Evolutionary conservation across 768 basidiomycete species (phyloP).

Genomic region (Phylloporus rhodoxanthus): DNA sequence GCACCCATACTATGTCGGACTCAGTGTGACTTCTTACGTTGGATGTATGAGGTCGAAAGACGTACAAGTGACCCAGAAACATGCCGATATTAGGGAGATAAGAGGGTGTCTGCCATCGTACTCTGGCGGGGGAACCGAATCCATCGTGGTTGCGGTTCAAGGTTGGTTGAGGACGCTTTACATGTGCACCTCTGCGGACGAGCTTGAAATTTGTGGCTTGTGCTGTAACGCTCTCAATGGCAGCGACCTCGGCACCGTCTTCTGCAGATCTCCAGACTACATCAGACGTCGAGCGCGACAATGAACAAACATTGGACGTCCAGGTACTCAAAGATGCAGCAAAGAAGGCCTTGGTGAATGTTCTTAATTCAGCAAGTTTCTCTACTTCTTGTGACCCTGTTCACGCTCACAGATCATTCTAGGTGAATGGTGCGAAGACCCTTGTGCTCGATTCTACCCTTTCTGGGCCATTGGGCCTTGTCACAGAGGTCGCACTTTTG

Average conservation of each 20-base stretch:
- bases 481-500: conserved; percentile 89
- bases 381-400: neutral
- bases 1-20: conserved; percentile 59
- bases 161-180: conserved; percentile 1
- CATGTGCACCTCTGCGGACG: conserved; percentile 5
- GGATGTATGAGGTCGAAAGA: conserved; percentile 17
- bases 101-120: conserved; percentile 57
- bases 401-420: conserved; percentile 8
- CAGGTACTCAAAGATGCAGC: conserved; percentile 71
- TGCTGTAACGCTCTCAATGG: conserved; percentile 20
- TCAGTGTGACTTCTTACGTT: conserved; percentile 1
- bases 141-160: conserved; percentile 24
- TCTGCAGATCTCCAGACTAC: conserved; percentile 34
- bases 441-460: conserved; percentile 86
- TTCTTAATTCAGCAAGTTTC: conserved; percentile 66
- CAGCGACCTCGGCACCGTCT: conserved; percentile 25
- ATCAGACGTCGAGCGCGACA: conserved; percentile 30
- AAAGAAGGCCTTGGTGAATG: conserved; percentile 74
- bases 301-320: conserved; percentile 47
- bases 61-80: conserved; percentile 80
- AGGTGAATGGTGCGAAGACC: conserved; percentile 94
- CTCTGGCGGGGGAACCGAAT: conserved; percentile 14
- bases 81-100: conserved; percentile 70
- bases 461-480: conserved; percentile 86
- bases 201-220: conserved; percentile 28